Percentiles rank a stretch among this genome's conserved stretches.
phyloP scores from a whole-genome alignment of 2,329 filamentous ascomycete genomes.

The Harringtonia lauricola region DNA sequence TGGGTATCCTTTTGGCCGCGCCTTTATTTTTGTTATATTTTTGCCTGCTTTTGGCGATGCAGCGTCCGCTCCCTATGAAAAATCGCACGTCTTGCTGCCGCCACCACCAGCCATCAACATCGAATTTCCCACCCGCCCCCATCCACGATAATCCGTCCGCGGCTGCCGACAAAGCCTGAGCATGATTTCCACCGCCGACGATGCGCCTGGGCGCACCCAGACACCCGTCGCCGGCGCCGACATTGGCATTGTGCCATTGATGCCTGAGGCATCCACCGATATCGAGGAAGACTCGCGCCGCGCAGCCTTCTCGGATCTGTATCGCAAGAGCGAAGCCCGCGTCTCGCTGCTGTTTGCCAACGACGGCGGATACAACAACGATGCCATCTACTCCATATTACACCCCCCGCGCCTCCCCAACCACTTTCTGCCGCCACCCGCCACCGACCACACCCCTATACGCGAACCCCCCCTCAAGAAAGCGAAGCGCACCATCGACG shows the following conservation, averaged over 20 bases:
- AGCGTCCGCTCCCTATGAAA: constrained; percentile 3
- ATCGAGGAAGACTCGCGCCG: constrained; percentile 61
- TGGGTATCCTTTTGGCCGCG: constrained; percentile 36
- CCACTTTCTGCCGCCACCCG: constrained; percentile 36
- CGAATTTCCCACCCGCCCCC: background rate
- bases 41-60: constrained; percentile 9
- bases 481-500: constrained; percentile 66
- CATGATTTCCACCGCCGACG: constrained; percentile 49
- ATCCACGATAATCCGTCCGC: background rate
- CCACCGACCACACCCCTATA: constrained; percentile 47
- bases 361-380: constrained; percentile 39
- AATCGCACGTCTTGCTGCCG: constrained; percentile 25
- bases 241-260: constrained; percentile 31
- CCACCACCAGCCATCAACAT: constrained; percentile 27
- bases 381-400: constrained; percentile 41
- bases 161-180: constrained; percentile 28
- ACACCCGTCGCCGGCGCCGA: constrained; percentile 32
- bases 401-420: constrained; percentile 24
- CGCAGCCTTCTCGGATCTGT: constrained; percentile 66
- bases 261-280: constrained; percentile 50
- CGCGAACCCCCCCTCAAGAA: constrained; percentile 60
- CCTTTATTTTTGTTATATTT: constrained; percentile 17
- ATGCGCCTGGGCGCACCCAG: constrained; percentile 40
- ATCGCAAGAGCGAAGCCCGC: constrained; percentile 64
- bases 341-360: constrained; percentile 64